These are phyloP conservation scores for Hypoxylon fragiforme DNA, from an alignment of 495 filamentous ascomycete genomes.

Conservation along the genomic window DNA sequence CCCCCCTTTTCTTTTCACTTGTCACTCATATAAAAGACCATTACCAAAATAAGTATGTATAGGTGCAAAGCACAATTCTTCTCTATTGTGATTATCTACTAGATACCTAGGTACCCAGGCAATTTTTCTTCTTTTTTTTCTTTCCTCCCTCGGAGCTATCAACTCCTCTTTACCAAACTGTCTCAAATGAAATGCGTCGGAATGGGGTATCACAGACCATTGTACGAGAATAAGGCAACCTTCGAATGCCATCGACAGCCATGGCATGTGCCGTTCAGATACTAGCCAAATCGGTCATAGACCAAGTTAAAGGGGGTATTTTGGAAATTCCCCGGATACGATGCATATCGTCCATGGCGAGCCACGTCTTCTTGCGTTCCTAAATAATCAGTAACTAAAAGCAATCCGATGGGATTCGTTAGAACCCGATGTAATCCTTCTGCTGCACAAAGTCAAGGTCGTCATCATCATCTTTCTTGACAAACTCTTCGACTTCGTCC, in stretches of 20 bases:
- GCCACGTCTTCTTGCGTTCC: slow-evolving; percentile 7
- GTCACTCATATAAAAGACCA: too few species aligned
- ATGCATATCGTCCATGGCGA: slow-evolving; percentile 19
- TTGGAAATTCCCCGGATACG: slow-evolving; percentile 3
- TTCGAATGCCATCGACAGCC: slow-evolving; percentile 24
- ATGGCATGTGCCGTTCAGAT: slow-evolving; percentile 17
- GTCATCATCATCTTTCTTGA: slow-evolving; percentile 46
- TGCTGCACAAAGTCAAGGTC: slow-evolving; percentile 48
- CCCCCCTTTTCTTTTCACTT: too few species aligned
- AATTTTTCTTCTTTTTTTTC: slow-evolving; percentile 2
- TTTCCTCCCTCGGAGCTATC: slow-evolving; percentile 31
- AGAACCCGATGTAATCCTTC: slow-evolving; percentile 53
- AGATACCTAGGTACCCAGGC: too few species aligned
- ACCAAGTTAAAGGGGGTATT: slow-evolving; percentile 6
- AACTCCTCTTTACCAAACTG: slow-evolving; percentile 12
- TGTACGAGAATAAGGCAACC: slow-evolving; percentile 26
- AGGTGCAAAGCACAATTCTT: slow-evolving; percentile 16
- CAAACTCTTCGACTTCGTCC: slow-evolving; percentile 78
- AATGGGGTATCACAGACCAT: slow-evolving; percentile 29
- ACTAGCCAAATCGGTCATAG: slow-evolving; percentile 11
- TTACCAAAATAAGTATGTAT: background rate
- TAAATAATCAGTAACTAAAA: slow-evolving; percentile 25
- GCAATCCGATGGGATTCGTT: slow-evolving; percentile 19
- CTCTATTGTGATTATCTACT: slow-evolving; percentile 14
- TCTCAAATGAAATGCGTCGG: slow-evolving; percentile 16